phyloP scores from a whole-genome alignment of 208 protist genomes.

The Trypanosoma melophagium region DNA sequence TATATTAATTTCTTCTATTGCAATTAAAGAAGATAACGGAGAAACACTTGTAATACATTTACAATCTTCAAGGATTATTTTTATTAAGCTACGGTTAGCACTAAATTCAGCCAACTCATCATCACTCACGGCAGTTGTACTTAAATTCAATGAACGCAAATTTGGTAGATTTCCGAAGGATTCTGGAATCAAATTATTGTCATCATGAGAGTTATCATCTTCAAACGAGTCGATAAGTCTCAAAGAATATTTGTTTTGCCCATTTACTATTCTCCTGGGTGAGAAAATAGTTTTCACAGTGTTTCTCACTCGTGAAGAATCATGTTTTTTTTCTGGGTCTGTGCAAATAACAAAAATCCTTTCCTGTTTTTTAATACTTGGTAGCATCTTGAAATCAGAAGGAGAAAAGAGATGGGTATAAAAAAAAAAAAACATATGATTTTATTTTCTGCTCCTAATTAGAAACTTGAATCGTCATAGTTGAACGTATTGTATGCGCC shows the following conservation, averaged over 20 bases:
- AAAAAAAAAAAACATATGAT: too few relatives aligned
- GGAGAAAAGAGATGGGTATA: too few relatives aligned
- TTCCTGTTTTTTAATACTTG: neutral
- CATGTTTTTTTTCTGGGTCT: neutral
- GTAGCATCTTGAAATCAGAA: neutral
- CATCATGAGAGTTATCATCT: neutral
- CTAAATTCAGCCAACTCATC: neutral
- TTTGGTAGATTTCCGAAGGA: neutral
- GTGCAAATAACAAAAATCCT: neutral
- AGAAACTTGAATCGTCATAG: too few relatives aligned
- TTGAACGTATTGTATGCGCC: too few relatives aligned
- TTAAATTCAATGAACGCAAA: constrained; percentile 2
- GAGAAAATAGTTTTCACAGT: neutral
- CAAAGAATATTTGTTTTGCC: neutral
- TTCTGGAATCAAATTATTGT: neutral
- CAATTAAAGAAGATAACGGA: neutral
- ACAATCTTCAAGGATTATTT: constrained; percentile 4
- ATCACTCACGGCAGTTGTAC: constrained; percentile 2
- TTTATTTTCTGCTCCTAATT: too few relatives aligned
- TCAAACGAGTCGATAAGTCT: neutral
- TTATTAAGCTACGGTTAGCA: neutral
- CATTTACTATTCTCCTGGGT: neutral
- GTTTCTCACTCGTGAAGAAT: neutral
- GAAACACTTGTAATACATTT: neutral
- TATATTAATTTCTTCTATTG: constrained; percentile 11